phyloP scores from a whole-genome alignment of 2,329 filamentous ascomycete genomes.

The Phaeosphaeria sp. region DNA sequence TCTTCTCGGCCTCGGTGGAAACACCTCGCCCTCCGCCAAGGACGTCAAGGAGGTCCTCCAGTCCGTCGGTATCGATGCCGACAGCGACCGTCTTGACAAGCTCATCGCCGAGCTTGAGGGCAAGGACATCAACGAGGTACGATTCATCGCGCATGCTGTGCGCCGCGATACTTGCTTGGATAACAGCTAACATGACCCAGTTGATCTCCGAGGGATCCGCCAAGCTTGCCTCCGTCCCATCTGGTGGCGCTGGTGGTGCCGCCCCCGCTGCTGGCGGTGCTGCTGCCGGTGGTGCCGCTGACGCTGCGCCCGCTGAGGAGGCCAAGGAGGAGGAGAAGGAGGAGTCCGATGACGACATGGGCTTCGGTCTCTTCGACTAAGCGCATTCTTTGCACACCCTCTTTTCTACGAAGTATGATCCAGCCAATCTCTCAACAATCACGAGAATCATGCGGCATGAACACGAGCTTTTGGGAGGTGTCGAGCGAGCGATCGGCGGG shows the following conservation, averaged over 20 bases:
- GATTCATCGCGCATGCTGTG: slow-evolving; percentile 30
- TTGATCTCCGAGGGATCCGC: slow-evolving; percentile 86
- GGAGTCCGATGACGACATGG: slow-evolving; percentile 78
- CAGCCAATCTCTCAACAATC: slow-evolving; percentile 33
- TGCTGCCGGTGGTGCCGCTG: slow-evolving; percentile 66
- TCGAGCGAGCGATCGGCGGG: slow-evolving; percentile 43
- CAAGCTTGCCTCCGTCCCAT: slow-evolving; percentile 98
- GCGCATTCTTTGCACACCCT: slow-evolving; percentile 30
- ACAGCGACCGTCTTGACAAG: slow-evolving; percentile 80
- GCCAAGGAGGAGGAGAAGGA: slow-evolving; percentile 78
- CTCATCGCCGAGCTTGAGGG: slow-evolving; percentile 89
- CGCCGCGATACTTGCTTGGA: slow-evolving; percentile 11
- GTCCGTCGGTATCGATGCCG: slow-evolving; percentile 94
- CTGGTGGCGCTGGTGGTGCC: slow-evolving; percentile 78
- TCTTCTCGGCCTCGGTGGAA: slow-evolving; percentile 92
- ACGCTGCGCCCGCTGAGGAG: slow-evolving; percentile 59
- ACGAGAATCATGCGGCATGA: slow-evolving; percentile 43
- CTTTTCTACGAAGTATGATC: slow-evolving; percentile 37
- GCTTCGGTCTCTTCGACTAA: slow-evolving; percentile 75
- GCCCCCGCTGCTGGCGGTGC: slow-evolving; percentile 68
- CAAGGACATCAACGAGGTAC: slow-evolving; percentile 92
- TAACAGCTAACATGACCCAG: slow-evolving; percentile 57
- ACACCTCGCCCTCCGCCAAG: slow-evolving; percentile 80
- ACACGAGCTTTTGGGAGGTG: slow-evolving; percentile 41
- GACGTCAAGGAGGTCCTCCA: slow-evolving; percentile 85